These are phyloP conservation scores for Ogataea siamensis DNA, from an alignment of 805 yeast genomes.

Conservation along the genomic window DNA sequence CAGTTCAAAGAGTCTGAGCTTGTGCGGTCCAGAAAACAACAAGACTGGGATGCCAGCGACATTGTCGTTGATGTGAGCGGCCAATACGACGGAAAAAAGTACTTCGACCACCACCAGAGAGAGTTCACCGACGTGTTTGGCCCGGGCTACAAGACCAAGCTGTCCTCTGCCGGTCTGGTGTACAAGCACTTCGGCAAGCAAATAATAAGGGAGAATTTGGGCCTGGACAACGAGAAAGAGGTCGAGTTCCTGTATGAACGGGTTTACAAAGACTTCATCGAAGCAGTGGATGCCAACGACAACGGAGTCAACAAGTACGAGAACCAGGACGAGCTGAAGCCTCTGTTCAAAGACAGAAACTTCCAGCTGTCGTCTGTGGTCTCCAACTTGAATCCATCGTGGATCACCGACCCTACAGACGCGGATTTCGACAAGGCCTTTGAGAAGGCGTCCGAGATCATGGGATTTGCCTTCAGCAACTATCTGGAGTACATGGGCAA, in stretches of 20 bases:
- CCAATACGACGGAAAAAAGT: constrained; percentile 79
- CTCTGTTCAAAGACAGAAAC: constrained; percentile 68
- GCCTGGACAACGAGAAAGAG: constrained; percentile 38
- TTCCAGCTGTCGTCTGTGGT: constrained; percentile 79
- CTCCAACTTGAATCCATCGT: constrained; percentile 76
- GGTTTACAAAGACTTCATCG: constrained; percentile 83
- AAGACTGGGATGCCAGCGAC: constrained; percentile 81
- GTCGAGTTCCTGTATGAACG: constrained; percentile 67
- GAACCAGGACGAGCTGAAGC: constrained; percentile 46
- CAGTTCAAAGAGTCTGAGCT: constrained; percentile 62
- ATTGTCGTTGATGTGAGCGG: constrained; percentile 96
- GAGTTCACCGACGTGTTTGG: constrained; percentile 79
- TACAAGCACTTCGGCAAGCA: constrained; percentile 83
- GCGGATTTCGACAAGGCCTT: constrained; percentile 67
- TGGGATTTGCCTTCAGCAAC: constrained; percentile 77
- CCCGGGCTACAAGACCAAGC: constrained; percentile 62
- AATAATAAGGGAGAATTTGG: constrained; percentile 54
- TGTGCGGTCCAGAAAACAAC: constrained; percentile 81
- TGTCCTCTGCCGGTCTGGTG: constrained; percentile 91
- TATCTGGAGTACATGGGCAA: constrained; percentile 69
- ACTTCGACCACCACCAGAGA: constrained; percentile 95
- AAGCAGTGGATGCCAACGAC: constrained; percentile 93
- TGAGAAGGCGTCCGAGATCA: constrained; percentile 66
- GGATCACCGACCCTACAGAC: constrained; percentile 71
- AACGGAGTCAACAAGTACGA: constrained; percentile 81